Base-by-base conservation (phyloP, 164 flowering plant genomes). In the Dillenia suffruticosa region DNA sequence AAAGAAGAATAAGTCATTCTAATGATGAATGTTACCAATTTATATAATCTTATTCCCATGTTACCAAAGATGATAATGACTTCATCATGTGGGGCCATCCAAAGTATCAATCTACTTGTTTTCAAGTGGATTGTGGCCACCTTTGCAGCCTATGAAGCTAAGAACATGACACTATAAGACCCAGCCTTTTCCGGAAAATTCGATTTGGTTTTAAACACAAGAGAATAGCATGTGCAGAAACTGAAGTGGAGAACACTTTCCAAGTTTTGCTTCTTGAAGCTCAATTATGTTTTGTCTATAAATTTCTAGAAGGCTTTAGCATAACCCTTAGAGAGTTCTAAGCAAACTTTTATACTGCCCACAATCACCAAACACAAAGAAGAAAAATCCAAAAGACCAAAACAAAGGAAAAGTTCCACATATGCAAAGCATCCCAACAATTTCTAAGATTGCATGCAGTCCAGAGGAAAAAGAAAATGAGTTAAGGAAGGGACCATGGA, bases 401-500 rank as follows among this genome's bases (percentile, higher is more conserved):
- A 32, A 32, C 40, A 32, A 32, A 32, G 6, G 40, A 32, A 32
- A 32, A 32, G 40, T 32, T 32, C 40, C 40, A 32, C 40, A 32
- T 32, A 32, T 32, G 40, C 40, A 32, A 47, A n/a, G 60, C 19
- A 64, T 56, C 61, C 14, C 64, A 26, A 32, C 4, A 46, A 17
- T 4, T 6, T 53, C 40, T 15, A 65, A 65, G 56, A 68, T 22
- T n/a, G 57, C 16, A 16, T n/a, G 15, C 51, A 52, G 12, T 16
- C 54, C 65, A 52, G 51, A 50, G 51, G 77, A 72, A 65, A 71
- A 65, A 10, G 79, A 76, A 15, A 58, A 46, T 47, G 81, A 72
- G 70, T 70, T 82, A 14, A 64, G 83, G 63, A 77, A 80, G 73
- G 83, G 83, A 19, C 85, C 85, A 56, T 82, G 85, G 85, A 82